phyloP scores from a whole-genome alignment of 371 early-diverging fungal species.

The Rhizopus microsporus region DNA sequence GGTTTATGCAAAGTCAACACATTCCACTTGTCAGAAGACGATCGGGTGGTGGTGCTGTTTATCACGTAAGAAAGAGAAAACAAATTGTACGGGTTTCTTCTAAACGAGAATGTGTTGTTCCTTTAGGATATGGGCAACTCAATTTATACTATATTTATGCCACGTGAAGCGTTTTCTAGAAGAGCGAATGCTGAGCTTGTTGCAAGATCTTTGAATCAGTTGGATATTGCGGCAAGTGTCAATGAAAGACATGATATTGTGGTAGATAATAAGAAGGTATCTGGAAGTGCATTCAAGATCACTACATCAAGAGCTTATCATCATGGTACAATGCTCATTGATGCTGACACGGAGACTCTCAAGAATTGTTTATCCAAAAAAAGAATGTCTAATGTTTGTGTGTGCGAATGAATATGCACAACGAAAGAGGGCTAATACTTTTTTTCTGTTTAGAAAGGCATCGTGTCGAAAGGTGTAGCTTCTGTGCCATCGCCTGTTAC shows the following conservation, averaged over 20 bases:
- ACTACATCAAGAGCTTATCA: slow-evolving; percentile 85
- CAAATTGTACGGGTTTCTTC: neutral
- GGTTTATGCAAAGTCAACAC: slow-evolving; percentile 58
- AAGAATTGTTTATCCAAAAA: slow-evolving; percentile 48
- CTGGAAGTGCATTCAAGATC: slow-evolving; percentile 95
- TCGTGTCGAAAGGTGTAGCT: slow-evolving; percentile 85
- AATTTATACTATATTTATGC: slow-evolving; percentile 92
- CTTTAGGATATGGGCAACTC: slow-evolving; percentile 91
- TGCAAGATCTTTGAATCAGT: slow-evolving; percentile 68
- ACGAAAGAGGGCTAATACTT: neutral
- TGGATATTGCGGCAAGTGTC: slow-evolving; percentile 87
- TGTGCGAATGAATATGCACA: neutral
- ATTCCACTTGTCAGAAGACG: slow-evolving; percentile 87
- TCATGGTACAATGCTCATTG: slow-evolving; percentile 97
- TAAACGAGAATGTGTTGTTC: neutral
- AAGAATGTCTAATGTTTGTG: slow-evolving; percentile 33
- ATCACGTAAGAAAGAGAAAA: slow-evolving; percentile 70
- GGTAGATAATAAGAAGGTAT: slow-evolving; percentile 79
- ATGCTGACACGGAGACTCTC: slow-evolving; percentile 76
- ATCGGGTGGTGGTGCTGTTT: slow-evolving; percentile 97
- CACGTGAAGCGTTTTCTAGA: slow-evolving; percentile 82
- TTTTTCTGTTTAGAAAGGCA: slow-evolving; percentile 35
- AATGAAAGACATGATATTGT: slow-evolving; percentile 90
- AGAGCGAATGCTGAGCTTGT: slow-evolving; percentile 80
- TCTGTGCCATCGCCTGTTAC: slow-evolving; percentile 89